Evolutionary conservation across 176 grass and related monocot genomes (phyloP), one percentile per base, ranked within the genome.

Genomic region (Musa troglodytarum): DNA sequence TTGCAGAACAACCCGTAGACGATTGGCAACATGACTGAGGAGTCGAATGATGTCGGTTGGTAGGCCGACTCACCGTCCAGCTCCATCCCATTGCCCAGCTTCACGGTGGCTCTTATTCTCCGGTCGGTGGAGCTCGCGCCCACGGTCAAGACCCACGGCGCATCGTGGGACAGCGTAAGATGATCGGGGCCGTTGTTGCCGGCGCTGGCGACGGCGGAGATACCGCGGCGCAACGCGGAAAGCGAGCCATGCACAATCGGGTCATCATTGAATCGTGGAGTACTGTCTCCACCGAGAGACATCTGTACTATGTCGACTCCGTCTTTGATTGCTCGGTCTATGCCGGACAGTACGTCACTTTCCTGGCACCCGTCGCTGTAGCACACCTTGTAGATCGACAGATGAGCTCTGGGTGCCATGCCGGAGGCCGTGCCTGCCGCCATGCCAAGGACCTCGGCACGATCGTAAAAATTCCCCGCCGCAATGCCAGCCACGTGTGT

Each of bases 401-500:
- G 20, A 74, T 92, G 86, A 11, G 89, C 83, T 14, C 77, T 58
- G 1, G 89, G 86, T 0, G 89, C 86, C 64, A 49, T 83, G 9
- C 92, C 92, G 4, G 89, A 83, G 1, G 92, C 87, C 49, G 92
- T 96, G 56, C 92, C 92, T 11, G 92, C 84, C 7, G 92, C 92
- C 77, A 87, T 90, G 69, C 92, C 92, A 16, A 82, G 69, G 23
- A 90, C 69, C 66, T 82, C 89, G 19, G 89, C 92, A 74, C 88
- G 84, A 55, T 79, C 63, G 2, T 92, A 89, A 76, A 92, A 96
- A 80, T 86, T 96, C 2, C 92, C 89, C 0, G 89, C 92, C 16
- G 92, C 92, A 0, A 89, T 89, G 87, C 89, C 84, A 2, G 92
- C 92, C 1, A 85, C 88, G 78, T 96, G 92, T 23, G 92, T 96